Conservation (phyloP, 192 early-diverging fungal genomes). For the Umbelopsis sp. region DNA sequence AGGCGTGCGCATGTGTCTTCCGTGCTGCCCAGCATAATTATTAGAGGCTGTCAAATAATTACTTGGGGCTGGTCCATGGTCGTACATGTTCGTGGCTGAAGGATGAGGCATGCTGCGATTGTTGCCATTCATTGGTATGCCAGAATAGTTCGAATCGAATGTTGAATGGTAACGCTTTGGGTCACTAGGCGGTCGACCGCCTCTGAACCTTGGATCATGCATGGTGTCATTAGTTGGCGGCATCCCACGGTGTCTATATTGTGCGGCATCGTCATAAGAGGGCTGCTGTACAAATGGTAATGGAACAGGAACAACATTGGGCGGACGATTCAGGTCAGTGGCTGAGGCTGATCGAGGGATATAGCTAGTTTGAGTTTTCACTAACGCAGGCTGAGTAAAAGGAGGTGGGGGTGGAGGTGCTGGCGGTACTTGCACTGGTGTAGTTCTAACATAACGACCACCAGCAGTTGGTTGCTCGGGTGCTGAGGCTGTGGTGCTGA, state of each 20-base stretch:
- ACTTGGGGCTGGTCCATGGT: too few relatives aligned
- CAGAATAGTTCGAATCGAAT: not conserved
- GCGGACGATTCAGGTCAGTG: not conserved
- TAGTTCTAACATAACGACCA: slow-evolving; percentile 14
- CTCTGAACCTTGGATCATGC: not conserved
- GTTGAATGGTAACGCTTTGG: not conserved
- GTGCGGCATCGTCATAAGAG: not conserved
- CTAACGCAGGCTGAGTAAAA: not conserved
- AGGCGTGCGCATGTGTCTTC: slow-evolving; percentile 4
- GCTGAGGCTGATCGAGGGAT: not conserved
- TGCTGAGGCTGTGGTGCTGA: slow-evolving; percentile 19
- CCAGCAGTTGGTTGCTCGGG: not conserved
- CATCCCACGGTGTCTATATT: not conserved
- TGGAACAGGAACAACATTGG: not conserved
- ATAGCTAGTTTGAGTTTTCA: not conserved
- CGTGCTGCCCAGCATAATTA: not conserved
- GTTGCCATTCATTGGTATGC: not conserved
- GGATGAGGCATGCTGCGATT: not conserved
- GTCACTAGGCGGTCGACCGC: not conserved
- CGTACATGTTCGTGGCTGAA: not conserved
- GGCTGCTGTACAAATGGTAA: not conserved
- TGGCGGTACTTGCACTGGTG: not conserved
- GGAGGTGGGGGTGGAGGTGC: not conserved
- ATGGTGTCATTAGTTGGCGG: not conserved
- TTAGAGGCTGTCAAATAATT: not conserved